Evolutionary conservation across 2,329 filamentous ascomycete genomes (phyloP).

Genomic region (Tolypocladium cylindrosporum): DNA sequence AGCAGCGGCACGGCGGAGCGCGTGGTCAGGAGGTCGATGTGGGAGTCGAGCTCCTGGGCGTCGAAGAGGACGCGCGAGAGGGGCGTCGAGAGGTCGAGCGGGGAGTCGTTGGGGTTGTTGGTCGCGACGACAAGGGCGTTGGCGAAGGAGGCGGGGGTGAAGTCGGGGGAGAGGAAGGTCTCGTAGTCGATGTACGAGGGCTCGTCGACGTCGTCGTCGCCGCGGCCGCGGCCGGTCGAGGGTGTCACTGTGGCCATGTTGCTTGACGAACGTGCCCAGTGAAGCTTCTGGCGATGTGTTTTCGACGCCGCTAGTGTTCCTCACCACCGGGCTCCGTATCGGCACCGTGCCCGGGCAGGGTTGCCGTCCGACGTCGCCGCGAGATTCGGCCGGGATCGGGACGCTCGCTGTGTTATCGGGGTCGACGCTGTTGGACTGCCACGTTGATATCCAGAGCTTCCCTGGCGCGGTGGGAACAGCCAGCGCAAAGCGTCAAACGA

Average conservation of each 20-base stretch:
- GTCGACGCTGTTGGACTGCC: neutral
- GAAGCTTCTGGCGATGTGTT: neutral
- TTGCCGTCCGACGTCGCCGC: neutral
- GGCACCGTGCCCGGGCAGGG: neutral
- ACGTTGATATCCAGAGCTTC: neutral
- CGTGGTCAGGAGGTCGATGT: constrained; percentile 84
- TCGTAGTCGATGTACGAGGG: constrained; percentile 95
- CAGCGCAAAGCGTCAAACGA: neutral
- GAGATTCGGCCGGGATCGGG: neutral
- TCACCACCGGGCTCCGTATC: neutral
- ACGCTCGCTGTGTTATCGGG: neutral
- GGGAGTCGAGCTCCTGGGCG: constrained; percentile 91
- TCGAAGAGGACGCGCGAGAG: constrained; percentile 92
- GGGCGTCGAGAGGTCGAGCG: constrained; percentile 87
- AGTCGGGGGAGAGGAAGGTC: constrained; percentile 73
- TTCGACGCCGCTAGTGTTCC: neutral
- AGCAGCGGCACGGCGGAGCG: constrained; percentile 75
- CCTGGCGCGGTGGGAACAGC: neutral
- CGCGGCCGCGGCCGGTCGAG: neutral
- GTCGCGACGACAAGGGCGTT: constrained; percentile 82
- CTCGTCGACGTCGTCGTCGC: constrained; percentile 33
- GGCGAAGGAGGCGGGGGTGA: constrained; percentile 74
- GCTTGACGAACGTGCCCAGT: neutral
- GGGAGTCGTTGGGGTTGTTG: constrained; percentile 83
- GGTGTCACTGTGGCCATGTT: neutral